A percentile compares a stretch with the other conserved stretches of the same genome.
Conservation (phyloP, 768 basidiomycete species). For the Nevesoporus exiguus region DNA sequence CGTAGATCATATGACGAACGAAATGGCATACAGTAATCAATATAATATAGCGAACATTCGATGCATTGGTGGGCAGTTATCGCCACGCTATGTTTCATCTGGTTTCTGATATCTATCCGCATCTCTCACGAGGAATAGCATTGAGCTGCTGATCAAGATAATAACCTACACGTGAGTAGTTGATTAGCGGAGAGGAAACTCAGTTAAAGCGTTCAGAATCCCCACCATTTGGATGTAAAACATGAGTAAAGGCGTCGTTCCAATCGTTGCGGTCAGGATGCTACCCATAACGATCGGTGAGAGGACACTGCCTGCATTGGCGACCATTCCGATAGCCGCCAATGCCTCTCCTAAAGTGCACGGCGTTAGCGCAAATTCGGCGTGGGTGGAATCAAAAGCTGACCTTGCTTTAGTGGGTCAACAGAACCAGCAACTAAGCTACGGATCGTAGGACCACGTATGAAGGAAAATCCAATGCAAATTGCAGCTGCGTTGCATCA, state of each 20-base stretch:
- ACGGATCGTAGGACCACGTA: constrained; percentile 19
- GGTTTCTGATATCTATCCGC: constrained; percentile 14
- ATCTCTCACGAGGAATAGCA: constrained; percentile 25
- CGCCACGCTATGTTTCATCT: constrained; percentile 2
- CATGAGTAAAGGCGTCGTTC: constrained; percentile 17
- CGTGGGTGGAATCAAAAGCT: background rate
- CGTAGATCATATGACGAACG: background rate
- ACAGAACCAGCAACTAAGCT: constrained; percentile 30
- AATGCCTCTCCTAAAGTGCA: constrained; percentile 24
- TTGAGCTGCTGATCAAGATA: constrained; percentile 13
- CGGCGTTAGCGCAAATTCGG: background rate
- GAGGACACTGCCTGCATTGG: constrained; percentile 16
- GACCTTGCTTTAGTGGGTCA: constrained; percentile 29
- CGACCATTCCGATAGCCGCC: constrained; percentile 29
- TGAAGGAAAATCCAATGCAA: constrained; percentile 13
- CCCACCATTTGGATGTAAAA: constrained; percentile 27
- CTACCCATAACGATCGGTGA: constrained; percentile 32
- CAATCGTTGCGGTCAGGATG: constrained; percentile 25
- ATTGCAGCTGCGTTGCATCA: constrained; percentile 11
- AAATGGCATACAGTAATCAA: background rate
- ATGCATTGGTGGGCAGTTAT: background rate
- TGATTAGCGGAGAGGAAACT: background rate
- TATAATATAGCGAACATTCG: background rate
- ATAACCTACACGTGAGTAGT: constrained; percentile 8
- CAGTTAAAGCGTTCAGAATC: background rate